Conservation (phyloP, 768 basidiomycete genomes). For the Podaxis sp. region DNA sequence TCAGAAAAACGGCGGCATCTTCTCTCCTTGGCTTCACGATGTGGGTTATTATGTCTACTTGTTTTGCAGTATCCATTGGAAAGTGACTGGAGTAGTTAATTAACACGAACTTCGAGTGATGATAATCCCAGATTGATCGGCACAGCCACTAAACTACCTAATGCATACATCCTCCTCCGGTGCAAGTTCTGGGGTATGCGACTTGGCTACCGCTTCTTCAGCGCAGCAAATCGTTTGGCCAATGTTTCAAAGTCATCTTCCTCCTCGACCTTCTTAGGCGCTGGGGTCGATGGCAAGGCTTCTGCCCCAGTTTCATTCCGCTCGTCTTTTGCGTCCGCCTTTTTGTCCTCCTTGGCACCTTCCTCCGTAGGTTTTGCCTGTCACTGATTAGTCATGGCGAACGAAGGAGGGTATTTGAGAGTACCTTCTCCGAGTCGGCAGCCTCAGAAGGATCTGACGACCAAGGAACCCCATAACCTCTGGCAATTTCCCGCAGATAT, state of each 20-base stretch:
- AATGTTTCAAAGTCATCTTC: constrained; percentile 78
- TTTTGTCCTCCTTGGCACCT: neutral
- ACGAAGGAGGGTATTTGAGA: neutral
- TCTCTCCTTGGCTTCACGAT: constrained; percentile 45
- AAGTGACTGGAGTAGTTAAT: neutral
- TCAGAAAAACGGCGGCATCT: constrained; percentile 45
- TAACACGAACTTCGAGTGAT: neutral
- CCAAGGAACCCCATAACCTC: constrained; percentile 81
- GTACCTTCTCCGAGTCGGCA: constrained; percentile 10
- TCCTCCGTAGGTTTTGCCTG: constrained; percentile 2
- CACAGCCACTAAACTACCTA: constrained; percentile 11
- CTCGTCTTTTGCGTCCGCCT: neutral
- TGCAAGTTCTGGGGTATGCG: neutral
- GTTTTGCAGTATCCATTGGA: constrained; percentile 33
- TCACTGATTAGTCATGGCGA: neutral
- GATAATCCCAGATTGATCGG: constrained; percentile 1
- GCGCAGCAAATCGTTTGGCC: constrained; percentile 76
- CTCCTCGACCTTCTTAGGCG: constrained; percentile 23
- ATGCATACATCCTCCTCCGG: too few relatives aligned
- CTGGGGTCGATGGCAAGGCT: constrained; percentile 24
- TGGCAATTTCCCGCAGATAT: constrained; percentile 88
- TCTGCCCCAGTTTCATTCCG: constrained; percentile 22
- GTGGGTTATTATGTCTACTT: constrained; percentile 39
- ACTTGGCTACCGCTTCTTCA: constrained; percentile 73
- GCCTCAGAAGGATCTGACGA: constrained; percentile 26